phyloP scores from a whole-genome alignment of 345 rosid species.

The Arabidopsis suecica region DNA sequence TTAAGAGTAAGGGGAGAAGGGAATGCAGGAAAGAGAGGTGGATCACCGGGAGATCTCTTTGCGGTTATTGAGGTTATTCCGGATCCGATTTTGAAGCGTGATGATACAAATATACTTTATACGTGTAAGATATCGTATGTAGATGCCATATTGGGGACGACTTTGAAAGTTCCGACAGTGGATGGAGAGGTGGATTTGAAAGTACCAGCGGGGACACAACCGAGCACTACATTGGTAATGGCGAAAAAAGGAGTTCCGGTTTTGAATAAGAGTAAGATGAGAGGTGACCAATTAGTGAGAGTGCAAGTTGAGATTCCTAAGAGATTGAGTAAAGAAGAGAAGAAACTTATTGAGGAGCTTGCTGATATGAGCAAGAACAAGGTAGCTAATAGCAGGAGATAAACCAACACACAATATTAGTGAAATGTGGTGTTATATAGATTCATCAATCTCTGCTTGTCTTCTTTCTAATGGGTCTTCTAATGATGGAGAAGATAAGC shows the following conservation, averaged over 20 bases:
- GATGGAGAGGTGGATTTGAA: constrained; percentile 94
- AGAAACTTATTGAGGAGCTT: constrained; percentile 84
- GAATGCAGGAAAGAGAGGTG: constrained; percentile 91
- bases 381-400: constrained; percentile 75
- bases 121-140: constrained; percentile 88
- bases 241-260: constrained; percentile 94
- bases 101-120: constrained; percentile 82
- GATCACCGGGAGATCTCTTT: constrained; percentile 90
- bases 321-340: constrained; percentile 84
- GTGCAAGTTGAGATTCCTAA: constrained; percentile 98
- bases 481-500: constrained; percentile 28
- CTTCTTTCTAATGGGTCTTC: constrained; percentile 21
- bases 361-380: constrained; percentile 89
- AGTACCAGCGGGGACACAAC: constrained; percentile 95
- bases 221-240: constrained; percentile 92
- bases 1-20: constrained; percentile 96
- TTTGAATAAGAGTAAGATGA: constrained; percentile 82
- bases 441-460: constrained; percentile 18
- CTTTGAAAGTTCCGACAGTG: constrained; percentile 86
- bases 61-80: constrained; percentile 83
- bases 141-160: constrained; percentile 92
- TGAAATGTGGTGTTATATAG: constrained; percentile 32
- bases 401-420: neutral
- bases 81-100: constrained; percentile 83
- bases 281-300: constrained; percentile 96